Percentiles rank a stretch among this genome's conserved stretches.
These are phyloP conservation scores for Retiboletus flavoniger DNA, from an alignment of 1,284 basidiomycete genomes.

Conservation along the genomic window DNA sequence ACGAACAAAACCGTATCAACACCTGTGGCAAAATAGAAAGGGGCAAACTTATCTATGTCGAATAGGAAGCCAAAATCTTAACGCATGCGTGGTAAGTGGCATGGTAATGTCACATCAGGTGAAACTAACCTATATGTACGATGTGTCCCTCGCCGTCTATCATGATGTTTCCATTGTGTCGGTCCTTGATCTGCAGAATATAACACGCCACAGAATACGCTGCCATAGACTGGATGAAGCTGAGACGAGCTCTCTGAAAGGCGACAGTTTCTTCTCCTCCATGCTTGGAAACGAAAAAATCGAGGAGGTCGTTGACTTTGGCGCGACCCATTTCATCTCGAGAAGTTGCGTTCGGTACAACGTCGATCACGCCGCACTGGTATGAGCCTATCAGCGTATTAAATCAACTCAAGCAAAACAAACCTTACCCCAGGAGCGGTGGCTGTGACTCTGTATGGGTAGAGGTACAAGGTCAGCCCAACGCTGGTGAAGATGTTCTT, in stretches of 20 bases:
- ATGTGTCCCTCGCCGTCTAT: constrained; percentile 97
- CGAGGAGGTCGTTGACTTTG: constrained; percentile 94
- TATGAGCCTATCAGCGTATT: constrained; percentile 1
- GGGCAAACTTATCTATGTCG: constrained; percentile 85
- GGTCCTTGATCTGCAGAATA: constrained; percentile 95
- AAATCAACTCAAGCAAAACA: neutral
- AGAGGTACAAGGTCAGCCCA: constrained; percentile 90
- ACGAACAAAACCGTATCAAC: constrained; percentile 24
- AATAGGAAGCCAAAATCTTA: constrained; percentile 98
- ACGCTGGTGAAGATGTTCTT: constrained; percentile 94
- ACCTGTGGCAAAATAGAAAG: constrained; percentile 14
- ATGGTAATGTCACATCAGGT: neutral
- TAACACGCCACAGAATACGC: constrained; percentile 99
- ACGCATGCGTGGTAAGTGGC: constrained; percentile 2
- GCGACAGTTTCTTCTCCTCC: constrained; percentile 85
- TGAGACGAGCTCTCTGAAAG: constrained; percentile 92
- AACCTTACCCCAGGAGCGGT: constrained; percentile 88
- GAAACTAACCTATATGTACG: constrained; percentile 79
- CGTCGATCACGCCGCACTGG: constrained; percentile 97
- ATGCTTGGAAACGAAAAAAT: constrained; percentile 95
- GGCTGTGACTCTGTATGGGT: constrained; percentile 96
- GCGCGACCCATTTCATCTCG: constrained; percentile 99
- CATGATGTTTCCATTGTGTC: constrained; percentile 99
- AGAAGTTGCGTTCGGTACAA: constrained; percentile 97
- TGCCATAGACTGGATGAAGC: constrained; percentile 99